These are phyloP conservation scores for Aspergillus nomiae DNA, from an alignment of 2,329 filamentous ascomycete genomes.

Conservation along the genomic window DNA sequence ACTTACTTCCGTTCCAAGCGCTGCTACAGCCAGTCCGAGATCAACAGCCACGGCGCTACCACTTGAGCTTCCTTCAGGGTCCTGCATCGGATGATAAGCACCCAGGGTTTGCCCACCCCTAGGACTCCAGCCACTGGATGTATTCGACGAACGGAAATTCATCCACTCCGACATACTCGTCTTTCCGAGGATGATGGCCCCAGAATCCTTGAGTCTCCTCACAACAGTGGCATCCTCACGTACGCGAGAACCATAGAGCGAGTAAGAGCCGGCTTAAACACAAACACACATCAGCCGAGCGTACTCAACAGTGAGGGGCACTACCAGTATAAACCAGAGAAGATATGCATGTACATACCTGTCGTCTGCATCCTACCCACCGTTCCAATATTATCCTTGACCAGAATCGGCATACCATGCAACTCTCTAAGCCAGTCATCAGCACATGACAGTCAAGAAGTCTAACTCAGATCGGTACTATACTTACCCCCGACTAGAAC, in stretches of 20 bases:
- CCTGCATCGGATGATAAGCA: conserved; percentile 63
- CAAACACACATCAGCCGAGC: background rate
- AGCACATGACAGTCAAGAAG: background rate
- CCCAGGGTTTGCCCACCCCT: conserved; percentile 64
- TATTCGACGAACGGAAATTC: conserved; percentile 60
- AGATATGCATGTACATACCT: conserved; percentile 23
- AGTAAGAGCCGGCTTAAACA: conserved; percentile 60
- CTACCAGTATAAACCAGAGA: background rate
- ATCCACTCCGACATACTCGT: conserved; percentile 67
- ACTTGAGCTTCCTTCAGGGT: conserved; percentile 63
- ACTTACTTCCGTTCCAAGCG: conserved; percentile 60
- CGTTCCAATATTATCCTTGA: conserved; percentile 70
- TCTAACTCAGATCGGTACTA: background rate
- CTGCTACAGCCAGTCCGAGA: conserved; percentile 60
- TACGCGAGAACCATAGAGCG: conserved; percentile 61
- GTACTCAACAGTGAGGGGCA: background rate
- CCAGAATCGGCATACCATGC: conserved; percentile 65
- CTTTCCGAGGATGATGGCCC: conserved; percentile 68
- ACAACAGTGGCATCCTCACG: conserved; percentile 61
- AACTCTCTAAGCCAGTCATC: conserved; percentile 48
- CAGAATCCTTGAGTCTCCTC: conserved; percentile 61
- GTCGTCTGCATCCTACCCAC: conserved; percentile 65
- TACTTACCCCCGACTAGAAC: conserved; percentile 48
- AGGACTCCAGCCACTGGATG: conserved; percentile 64
- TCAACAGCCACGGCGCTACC: conserved; percentile 64